A percentile compares a stretch with the other conserved stretches of the same genome.
Conservation (phyloP, 2,329 filamentous ascomycete species). For the Talaromyces sp. region DNA sequence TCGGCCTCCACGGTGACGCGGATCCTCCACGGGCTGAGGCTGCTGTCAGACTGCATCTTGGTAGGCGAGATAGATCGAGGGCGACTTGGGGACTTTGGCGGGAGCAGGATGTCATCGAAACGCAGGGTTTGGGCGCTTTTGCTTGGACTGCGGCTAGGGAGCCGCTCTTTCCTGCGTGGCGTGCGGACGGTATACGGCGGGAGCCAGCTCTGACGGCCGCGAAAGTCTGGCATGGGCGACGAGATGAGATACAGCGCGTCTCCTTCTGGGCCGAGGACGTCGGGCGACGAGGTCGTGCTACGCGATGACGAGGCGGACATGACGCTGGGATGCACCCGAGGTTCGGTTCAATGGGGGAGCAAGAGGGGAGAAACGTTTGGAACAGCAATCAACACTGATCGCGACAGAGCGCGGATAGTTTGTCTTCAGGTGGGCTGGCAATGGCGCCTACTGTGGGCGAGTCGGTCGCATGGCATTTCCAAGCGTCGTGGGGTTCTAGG, state of each 20-base stretch:
- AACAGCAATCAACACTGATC: too few species aligned
- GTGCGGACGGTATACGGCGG: conserved; percentile 33
- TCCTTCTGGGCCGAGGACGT: conserved; percentile 39
- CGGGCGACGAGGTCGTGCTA: conserved; percentile 38
- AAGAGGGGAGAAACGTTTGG: not conserved
- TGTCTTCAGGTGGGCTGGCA: not conserved
- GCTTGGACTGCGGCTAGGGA: conserved; percentile 28
- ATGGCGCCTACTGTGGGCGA: not conserved
- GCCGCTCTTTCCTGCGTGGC: conserved; percentile 30
- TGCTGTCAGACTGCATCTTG: conserved; percentile 33
- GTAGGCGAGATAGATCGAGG: conserved; percentile 32
- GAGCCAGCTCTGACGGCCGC: conserved; percentile 35
- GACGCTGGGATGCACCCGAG: not conserved
- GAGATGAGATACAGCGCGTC: conserved; percentile 40
- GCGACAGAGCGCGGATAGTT: not conserved
- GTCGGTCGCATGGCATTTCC: not conserved
- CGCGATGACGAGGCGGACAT: conserved; percentile 26
- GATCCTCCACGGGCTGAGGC: conserved; percentile 46
- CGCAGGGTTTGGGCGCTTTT: conserved; percentile 37
- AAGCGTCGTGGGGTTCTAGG: not conserved
- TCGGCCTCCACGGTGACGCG: conserved; percentile 46
- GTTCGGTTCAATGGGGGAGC: not conserved
- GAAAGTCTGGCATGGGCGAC: conserved; percentile 36
- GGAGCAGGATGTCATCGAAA: conserved; percentile 40
- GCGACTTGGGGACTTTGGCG: conserved; percentile 29